phyloP scores from a whole-genome alignment of 106 monocot genomes.

The Allium fistulosum region DNA sequence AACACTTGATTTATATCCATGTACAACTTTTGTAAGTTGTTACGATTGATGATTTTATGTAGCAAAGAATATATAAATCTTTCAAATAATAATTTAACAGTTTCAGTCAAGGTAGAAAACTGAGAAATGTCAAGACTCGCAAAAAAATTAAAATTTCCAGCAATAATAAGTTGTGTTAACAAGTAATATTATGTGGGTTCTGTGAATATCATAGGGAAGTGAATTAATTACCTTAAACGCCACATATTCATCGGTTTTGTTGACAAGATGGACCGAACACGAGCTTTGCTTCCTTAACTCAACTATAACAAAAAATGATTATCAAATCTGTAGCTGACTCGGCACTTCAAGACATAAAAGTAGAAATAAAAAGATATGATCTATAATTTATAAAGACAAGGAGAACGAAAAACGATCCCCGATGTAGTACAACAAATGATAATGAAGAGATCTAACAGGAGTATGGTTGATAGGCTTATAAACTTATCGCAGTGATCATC shows the following conservation, averaged over 20 bases:
- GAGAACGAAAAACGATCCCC: no score
- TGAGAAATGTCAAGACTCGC: background rate
- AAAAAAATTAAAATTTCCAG: background rate
- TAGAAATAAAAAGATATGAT: no score
- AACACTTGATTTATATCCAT: no score
- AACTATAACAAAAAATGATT: constrained; percentile 32
- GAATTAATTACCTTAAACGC: constrained; percentile 70
- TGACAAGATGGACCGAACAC: constrained; percentile 54
- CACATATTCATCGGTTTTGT: constrained; percentile 57
- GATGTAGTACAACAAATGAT: no score
- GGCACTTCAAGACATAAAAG: no score
- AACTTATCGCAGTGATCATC: no score
- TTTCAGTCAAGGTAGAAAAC: background rate
- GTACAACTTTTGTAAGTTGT: background rate
- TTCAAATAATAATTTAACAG: background rate
- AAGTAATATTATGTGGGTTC: background rate
- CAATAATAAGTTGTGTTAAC: background rate
- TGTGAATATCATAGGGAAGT: background rate
- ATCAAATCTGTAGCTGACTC: no score
- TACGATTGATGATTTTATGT: background rate
- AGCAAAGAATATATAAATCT: background rate
- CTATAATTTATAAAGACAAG: no score
- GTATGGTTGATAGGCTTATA: no score
- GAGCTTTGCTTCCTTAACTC: constrained; percentile 85
- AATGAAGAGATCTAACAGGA: no score